Base-by-base conservation (phyloP, 148 eudicot genomes). In the Heliamphora exappendiculata region DNA sequence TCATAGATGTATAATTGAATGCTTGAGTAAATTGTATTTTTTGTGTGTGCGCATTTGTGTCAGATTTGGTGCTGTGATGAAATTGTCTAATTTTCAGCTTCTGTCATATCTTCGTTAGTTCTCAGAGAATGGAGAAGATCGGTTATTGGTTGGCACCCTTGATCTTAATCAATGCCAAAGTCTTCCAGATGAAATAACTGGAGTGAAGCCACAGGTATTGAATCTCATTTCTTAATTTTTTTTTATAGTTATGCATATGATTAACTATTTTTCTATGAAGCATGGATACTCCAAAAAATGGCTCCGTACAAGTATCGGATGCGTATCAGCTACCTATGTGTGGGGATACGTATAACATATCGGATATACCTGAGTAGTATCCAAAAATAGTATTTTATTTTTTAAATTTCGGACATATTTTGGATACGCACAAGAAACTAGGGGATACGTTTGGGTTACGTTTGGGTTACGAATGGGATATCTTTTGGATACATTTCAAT, bases 131-230 rank as follows among this genome's bases (percentile, higher is more conserved):
- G 90, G 88, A 77, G 97, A 84, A 83, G 85, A 83, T 62, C 84
- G 86, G 63, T 88, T 95, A 34, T 89, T 95, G 60, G 87, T 95
- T 36, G 97, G 94, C 60, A 86, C 89, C 53, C 93, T 95, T 78
- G 97, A 95, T 85, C 83, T 95, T 42, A 92, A 85, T 79, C 97
- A 89, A 79, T 92, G 98, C 76, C 29, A 87, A 68, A 86, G 88
- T 76, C 97, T 95, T 77, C 98, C 98, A 44, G 87, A 92, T 82
- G 98, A 95, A 81, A 80, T 95, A 72, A 74, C 86, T 50, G 97
- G 98, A 78, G 82, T 79, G 85, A 91, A 80, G 72, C 98, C 98
- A 16, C 79, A 84, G 96, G 98, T 91, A 87, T 60, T n/a, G 47
- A 7, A 65, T 49, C 20, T 66, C 29, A 50, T 12, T 13, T n/a